Evolutionary conservation across 2,329 filamentous ascomycete genomes (phyloP), one percentile per base, ranked within the genome.

Genomic region (Didymella lethalis): DNA sequence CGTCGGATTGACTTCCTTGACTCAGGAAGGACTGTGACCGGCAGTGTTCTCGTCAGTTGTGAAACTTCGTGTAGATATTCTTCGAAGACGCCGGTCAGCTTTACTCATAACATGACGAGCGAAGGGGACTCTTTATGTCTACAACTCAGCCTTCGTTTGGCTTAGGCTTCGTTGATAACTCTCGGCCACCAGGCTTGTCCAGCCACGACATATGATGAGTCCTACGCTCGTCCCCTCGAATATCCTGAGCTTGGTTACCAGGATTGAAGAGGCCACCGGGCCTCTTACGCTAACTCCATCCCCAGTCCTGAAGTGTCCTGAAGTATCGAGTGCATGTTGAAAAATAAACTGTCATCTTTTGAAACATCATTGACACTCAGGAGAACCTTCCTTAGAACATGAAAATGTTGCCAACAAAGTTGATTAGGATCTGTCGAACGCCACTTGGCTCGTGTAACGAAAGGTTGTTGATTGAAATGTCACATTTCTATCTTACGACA

Each of bases 401-500:
- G 65, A 80, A 75, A 5, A 73, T 72, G 47, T 79, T 79, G 11
- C 77, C 77, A 18, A 80, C 57, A 1, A 79, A 65, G 12, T 69
- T 70, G 12, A 66, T 65, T 7, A 79, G 60, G 3, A 79, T 72
- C 31, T 65, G 63, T 4, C 77, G 65, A 16, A 78, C 41, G 28
- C 77, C 67, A 47, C 66, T 71, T 1, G 76, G 71, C 55, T 79
- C 78, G 0, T 79, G 78, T 63, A 79, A 73, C 16, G 80, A 75
- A 25, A 78, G 67, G 29, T 84, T 73, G 51, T 54, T 49, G 7
- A 85, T 81, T 0, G 83, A 86, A 29, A 86, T 66, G 3, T 82
- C 83, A 49, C 83, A 84, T 7, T 82, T 78, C 62, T 86, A 85
- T 20, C 83, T 85, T 65, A 84, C 85, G 2, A 81, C 81, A 44